Evolutionary conservation across 2,329 filamentous ascomycete genomes (phyloP).

Genomic region (Penicillium sp.): DNA sequence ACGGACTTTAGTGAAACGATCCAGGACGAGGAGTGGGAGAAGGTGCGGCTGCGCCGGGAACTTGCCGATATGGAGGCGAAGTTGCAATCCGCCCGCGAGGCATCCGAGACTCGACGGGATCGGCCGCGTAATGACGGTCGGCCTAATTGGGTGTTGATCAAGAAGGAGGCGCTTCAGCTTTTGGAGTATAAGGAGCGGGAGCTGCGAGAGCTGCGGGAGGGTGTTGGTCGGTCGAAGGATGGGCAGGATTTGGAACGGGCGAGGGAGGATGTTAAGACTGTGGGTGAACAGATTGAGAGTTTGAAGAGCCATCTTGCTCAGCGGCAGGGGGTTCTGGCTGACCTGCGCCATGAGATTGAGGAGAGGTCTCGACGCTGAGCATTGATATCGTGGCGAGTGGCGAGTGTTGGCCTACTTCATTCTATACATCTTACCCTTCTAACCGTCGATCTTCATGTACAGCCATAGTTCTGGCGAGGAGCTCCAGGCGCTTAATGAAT

Average conservation of each 20-base stretch:
- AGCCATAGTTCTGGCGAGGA: slow-evolving; percentile 43
- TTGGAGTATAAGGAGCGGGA: slow-evolving; percentile 89
- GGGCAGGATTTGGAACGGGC: slow-evolving; percentile 78
- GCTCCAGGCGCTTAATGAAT: slow-evolving; percentile 43
- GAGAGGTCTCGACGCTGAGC: slow-evolving; percentile 67
- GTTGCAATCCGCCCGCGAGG: slow-evolving; percentile 79
- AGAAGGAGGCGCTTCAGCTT: slow-evolving; percentile 90
- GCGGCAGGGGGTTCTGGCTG: slow-evolving; percentile 75
- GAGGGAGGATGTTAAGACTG: slow-evolving; percentile 82
- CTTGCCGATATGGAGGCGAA: slow-evolving; percentile 87
- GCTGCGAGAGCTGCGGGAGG: slow-evolving; percentile 75
- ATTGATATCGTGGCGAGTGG: not conserved
- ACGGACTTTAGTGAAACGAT: slow-evolving; percentile 89
- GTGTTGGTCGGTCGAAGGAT: slow-evolving; percentile 59
- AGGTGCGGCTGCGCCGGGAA: slow-evolving; percentile 92
- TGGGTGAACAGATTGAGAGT: slow-evolving; percentile 93
- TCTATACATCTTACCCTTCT: not conserved
- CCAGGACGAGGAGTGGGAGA: slow-evolving; percentile 93
- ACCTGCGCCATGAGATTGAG: slow-evolving; percentile 82
- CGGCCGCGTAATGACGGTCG: slow-evolving; percentile 67
- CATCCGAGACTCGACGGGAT: slow-evolving; percentile 67
- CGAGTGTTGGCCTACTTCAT: not conserved
- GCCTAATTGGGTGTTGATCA: slow-evolving; percentile 86
- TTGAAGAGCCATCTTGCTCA: slow-evolving; percentile 81
- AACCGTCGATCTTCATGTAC: slow-evolving; percentile 33